These are phyloP conservation scores for Xylaria nigripes DNA, from an alignment of 495 filamentous ascomycete genomes.

Conservation along the genomic window DNA sequence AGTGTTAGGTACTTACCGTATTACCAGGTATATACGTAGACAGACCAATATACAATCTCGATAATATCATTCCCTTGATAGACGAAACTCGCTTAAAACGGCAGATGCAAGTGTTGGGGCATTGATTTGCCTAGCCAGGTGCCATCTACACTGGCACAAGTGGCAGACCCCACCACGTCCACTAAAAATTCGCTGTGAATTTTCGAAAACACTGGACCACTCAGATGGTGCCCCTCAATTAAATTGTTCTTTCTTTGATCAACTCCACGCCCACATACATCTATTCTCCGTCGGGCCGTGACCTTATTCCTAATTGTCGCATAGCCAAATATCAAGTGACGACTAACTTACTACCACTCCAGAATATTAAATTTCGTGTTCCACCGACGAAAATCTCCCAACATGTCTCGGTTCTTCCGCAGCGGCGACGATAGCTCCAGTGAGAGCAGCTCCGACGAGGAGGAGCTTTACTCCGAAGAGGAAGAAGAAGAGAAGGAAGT, in stretches of 20 bases:
- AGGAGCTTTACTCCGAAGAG: slow-evolving; percentile 76
- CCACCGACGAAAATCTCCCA: slow-evolving; percentile 17
- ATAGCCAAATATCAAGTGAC: slow-evolving; percentile 1
- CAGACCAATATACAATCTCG: background rate
- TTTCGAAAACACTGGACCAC: slow-evolving; percentile 24
- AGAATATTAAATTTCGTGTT: background rate
- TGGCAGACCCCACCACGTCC: slow-evolving; percentile 21
- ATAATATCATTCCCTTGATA: background rate
- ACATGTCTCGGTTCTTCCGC: slow-evolving; percentile 95
- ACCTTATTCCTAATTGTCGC: background rate
- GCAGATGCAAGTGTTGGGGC: background rate
- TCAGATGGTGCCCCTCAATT: slow-evolving; percentile 24
- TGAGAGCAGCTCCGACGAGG: slow-evolving; percentile 78
- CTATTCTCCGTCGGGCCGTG: background rate
- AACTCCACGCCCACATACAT: slow-evolving; percentile 3
- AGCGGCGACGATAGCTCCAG: slow-evolving; percentile 81
- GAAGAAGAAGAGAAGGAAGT: slow-evolving; percentile 49
- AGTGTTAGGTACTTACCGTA: no score
- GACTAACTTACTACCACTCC: background rate
- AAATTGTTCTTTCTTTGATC: slow-evolving; percentile 6
- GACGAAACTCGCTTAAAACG: background rate
- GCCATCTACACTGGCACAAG: slow-evolving; percentile 6
- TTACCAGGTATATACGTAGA: no score
- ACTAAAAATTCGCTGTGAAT: slow-evolving; percentile 28
- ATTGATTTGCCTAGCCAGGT: background rate